Conservation (phyloP, 2,329 filamentous ascomycete species). For the Salinomyces thailandicus region DNA sequence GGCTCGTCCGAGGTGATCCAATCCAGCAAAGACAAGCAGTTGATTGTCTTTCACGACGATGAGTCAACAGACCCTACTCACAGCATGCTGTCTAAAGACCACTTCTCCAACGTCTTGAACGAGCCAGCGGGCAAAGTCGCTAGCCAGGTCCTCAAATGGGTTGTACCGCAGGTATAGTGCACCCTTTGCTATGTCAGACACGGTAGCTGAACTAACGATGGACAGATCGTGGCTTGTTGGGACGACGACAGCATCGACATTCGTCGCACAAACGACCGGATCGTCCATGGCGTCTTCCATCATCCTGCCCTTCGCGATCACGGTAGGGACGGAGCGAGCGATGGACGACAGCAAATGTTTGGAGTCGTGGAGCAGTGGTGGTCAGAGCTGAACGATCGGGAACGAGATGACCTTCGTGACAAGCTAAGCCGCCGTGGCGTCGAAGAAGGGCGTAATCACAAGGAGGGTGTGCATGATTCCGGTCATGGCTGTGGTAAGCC, state of each 20-base stretch:
- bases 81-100: conserved; percentile 92
- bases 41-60: conserved; percentile 77
- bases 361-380: conserved; percentile 75
- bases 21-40: conserved; percentile 72
- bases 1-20: conserved; percentile 81
- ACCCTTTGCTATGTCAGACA: no score
- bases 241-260: conserved; percentile 65
- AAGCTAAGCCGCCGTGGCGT: conserved; percentile 75
- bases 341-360: conserved; percentile 71
- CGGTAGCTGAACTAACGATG: no score
- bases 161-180: conserved; percentile 85
- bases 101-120: conserved; percentile 83
- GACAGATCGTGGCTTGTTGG: conserved; percentile 72
- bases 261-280: conserved; percentile 59
- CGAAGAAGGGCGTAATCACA: conserved; percentile 69
- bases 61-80: conserved; percentile 72
- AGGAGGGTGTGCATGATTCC: conserved; percentile 69
- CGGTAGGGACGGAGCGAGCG: conserved; percentile 58
- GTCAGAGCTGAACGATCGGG: conserved; percentile 50
- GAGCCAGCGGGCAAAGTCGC: conserved; percentile 78
- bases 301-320: conserved; percentile 69
- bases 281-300: conserved; percentile 74
- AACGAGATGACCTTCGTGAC: conserved; percentile 56
- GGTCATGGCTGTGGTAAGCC: conserved; percentile 79
- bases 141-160: conserved; percentile 69